Evolutionary conservation across 441 rosid species (phyloP).

Genomic region (Hypseocharis bilobata): DNA sequence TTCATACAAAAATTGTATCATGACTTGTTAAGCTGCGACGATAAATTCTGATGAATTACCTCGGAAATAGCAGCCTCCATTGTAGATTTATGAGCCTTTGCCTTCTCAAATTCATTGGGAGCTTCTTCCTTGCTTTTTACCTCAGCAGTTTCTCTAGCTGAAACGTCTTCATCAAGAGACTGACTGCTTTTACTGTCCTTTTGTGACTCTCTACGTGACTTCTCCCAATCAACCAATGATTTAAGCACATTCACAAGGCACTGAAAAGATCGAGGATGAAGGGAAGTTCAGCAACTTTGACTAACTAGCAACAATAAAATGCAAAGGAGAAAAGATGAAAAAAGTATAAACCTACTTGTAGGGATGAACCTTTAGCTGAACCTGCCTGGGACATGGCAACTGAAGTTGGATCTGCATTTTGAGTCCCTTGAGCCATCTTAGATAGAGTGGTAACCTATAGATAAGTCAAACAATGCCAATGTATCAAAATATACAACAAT

Average conservation of each 20-base stretch:
- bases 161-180: constrained; percentile 42
- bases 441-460: constrained; percentile 78
- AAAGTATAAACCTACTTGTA: constrained; percentile 55
- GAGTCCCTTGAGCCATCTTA: constrained; percentile 90
- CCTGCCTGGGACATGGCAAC: constrained; percentile 61
- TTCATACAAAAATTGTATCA: neutral
- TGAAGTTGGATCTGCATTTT: constrained; percentile 75
- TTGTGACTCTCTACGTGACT: constrained; percentile 44
- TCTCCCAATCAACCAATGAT: constrained; percentile 97
- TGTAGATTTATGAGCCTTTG: constrained; percentile 97
- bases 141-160: constrained; percentile 46
- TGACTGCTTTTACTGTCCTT: constrained; percentile 34
- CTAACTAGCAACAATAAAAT: constrained; percentile 16
- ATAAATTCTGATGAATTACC: constrained; percentile 36
- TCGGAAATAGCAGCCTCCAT: constrained; percentile 86
- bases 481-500: constrained; percentile 10
- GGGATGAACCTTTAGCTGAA: constrained; percentile 78
- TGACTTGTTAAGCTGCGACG: neutral
- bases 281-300: constrained; percentile 21
- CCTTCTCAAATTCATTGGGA: constrained; percentile 83
- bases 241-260: constrained; percentile 87
- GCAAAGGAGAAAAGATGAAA: neutral
- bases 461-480: constrained; percentile 20
- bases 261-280: constrained; percentile 40
- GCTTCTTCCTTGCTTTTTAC: constrained; percentile 53